Evolutionary conservation across 2,329 filamentous ascomycete species (phyloP).

Genomic region (Fusarium fracticaudum): DNA sequence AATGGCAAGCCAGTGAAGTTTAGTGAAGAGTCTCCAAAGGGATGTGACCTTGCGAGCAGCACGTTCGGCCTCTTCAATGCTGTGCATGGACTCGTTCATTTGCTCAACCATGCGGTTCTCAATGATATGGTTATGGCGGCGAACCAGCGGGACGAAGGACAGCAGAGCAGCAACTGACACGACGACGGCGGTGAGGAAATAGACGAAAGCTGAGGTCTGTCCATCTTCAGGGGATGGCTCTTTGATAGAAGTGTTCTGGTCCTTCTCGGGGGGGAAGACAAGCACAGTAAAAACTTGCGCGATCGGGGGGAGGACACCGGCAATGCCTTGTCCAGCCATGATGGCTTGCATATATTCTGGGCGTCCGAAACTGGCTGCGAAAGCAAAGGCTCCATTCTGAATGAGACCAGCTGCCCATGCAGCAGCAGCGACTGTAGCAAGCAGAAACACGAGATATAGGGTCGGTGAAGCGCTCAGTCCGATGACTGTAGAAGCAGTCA

Average conservation of each 20-base stretch:
- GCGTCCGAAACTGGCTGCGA: constrained; percentile 84
- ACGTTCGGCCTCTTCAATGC: constrained; percentile 63
- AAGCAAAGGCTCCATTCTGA: constrained; percentile 95
- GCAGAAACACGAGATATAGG: constrained; percentile 81
- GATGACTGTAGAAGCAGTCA: constrained; percentile 81
- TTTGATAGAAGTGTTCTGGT: constrained; percentile 28
- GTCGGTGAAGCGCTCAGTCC: constrained; percentile 70
- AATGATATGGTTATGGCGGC: constrained; percentile 64
- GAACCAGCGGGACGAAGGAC: constrained; percentile 78
- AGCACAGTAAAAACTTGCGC: constrained; percentile 89
- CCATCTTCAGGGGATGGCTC: constrained; percentile 39
- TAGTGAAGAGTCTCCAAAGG: constrained; percentile 74
- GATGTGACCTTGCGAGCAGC: constrained; percentile 60
- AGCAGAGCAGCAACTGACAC: constrained; percentile 77
- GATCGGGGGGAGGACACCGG: constrained; percentile 87
- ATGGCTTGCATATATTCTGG: constrained; percentile 94
- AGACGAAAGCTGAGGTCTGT: constrained; percentile 78
- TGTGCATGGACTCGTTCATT: constrained; percentile 61
- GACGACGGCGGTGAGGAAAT: constrained; percentile 87
- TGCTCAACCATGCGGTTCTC: constrained; percentile 59
- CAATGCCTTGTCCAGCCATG: constrained; percentile 93
- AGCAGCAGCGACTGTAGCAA: constrained; percentile 82
- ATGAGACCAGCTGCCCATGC: constrained; percentile 84
- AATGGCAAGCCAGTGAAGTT: constrained; percentile 81
- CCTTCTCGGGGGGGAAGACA: constrained; percentile 54